Conservation (phyloP, 2,329 filamentous ascomycete species). For the Neonectria hederae region DNA sequence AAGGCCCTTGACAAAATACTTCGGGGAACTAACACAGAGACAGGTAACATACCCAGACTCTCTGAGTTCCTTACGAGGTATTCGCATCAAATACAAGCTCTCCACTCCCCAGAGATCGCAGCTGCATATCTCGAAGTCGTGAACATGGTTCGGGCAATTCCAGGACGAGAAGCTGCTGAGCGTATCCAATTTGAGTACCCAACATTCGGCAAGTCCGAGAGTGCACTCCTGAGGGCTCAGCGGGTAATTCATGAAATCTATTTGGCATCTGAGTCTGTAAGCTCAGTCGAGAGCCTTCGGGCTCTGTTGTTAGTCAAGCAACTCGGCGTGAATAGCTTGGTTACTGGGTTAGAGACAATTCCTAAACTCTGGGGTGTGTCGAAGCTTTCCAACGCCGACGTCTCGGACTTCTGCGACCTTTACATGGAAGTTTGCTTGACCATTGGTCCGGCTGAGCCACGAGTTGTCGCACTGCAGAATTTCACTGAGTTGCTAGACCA, state of each 20-base stretch:
- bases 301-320: conserved; percentile 43
- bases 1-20: not conserved
- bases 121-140: conserved; percentile 58
- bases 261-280: conserved; percentile 38
- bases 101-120: conserved; percentile 53
- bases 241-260: conserved; percentile 51
- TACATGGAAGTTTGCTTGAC: conserved; percentile 55
- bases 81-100: conserved; percentile 36
- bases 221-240: conserved; percentile 54
- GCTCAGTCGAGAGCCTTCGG: conserved; percentile 37
- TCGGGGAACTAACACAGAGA: conserved; percentile 17
- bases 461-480: conserved; percentile 57
- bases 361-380: conserved; percentile 45
- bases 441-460: conserved; percentile 55
- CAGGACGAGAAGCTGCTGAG: conserved; percentile 31
- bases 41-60: conserved; percentile 47
- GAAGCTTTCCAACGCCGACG: conserved; percentile 37
- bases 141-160: conserved; percentile 52
- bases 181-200: conserved; percentile 35
- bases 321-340: conserved; percentile 48
- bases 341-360: conserved; percentile 48
- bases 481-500: conserved; percentile 57
- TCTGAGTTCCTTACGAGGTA: conserved; percentile 42
- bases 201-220: conserved; percentile 30
- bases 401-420: conserved; percentile 50